phyloP scores from a whole-genome alignment of 73 alveolate species.

The Paramecium octaurelia region DNA sequence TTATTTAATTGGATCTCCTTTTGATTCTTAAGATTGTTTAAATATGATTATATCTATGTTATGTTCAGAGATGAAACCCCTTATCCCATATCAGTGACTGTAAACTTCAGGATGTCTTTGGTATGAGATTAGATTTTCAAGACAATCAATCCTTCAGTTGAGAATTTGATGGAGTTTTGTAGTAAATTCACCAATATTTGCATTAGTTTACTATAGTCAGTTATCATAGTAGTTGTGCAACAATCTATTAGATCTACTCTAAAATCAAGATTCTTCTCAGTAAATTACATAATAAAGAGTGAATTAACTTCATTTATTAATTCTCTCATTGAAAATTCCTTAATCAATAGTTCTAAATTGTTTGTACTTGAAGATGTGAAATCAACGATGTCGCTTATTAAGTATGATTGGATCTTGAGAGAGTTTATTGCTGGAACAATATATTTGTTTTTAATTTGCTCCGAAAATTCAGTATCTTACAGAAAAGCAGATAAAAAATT shows the following conservation, averaged over 20 bases:
- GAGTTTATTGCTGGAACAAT: conserved; percentile 50
- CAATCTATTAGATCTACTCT: background rate
- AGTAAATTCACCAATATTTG: conserved; percentile 31
- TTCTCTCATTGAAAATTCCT: background rate
- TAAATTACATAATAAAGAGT: background rate
- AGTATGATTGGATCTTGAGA: conserved; percentile 17
- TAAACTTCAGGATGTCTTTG: background rate
- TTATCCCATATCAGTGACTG: conserved; percentile 1
- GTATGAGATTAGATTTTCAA: background rate
- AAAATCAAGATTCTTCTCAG: background rate
- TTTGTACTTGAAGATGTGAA: conserved; percentile 4
- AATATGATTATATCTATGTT: background rate
- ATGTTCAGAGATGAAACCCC: background rate
- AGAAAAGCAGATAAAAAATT: background rate
- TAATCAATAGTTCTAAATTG: background rate
- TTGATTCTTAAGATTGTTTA: background rate
- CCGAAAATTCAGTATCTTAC: background rate
- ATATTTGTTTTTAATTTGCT: background rate
- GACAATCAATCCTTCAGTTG: conserved; percentile 10
- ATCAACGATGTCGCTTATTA: conserved; percentile 56
- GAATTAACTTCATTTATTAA: background rate
- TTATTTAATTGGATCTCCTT: background rate
- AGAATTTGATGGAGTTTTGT: conserved; percentile 34
- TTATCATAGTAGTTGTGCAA: background rate
- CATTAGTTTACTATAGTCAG: conserved; percentile 51